Evolutionary conservation across 2,329 filamentous ascomycete species (phyloP).

Genomic region (Neofusicoccum umdonicola): DNA sequence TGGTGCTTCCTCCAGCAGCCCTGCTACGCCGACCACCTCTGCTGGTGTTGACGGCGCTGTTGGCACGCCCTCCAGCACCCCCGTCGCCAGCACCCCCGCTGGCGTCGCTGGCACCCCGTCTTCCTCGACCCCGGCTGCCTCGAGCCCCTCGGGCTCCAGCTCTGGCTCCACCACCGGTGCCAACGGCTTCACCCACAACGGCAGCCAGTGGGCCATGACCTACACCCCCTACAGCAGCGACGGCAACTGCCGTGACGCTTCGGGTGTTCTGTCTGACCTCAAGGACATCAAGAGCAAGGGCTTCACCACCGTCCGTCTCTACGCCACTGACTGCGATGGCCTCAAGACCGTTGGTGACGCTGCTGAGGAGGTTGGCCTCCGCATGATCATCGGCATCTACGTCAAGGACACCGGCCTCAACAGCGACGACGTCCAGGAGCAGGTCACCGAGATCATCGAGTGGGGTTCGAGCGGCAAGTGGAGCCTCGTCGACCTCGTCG

Average conservation of each 20-base stretch:
- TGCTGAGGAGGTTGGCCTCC: conserved; percentile 64
- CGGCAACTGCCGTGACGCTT: conserved; percentile 44
- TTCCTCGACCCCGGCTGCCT: conserved; percentile 11
- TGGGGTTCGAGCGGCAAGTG: conserved; percentile 76
- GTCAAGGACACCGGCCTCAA: conserved; percentile 62
- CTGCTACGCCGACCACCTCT: conserved; percentile 22
- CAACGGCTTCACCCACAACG: conserved; percentile 38
- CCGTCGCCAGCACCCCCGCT: background rate
- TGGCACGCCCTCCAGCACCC: conserved; percentile 12
- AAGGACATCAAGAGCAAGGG: conserved; percentile 43
- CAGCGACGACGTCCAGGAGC: conserved; percentile 60
- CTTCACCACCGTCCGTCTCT: conserved; percentile 72
- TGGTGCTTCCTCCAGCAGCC: background rate
- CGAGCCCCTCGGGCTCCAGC: conserved; percentile 20
- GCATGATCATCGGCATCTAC: conserved; percentile 85
- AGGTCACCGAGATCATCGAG: conserved; percentile 68
- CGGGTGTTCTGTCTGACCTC: conserved; percentile 42
- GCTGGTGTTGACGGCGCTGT: conserved; percentile 10
- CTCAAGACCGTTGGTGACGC: conserved; percentile 73
- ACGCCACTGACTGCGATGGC: conserved; percentile 87
- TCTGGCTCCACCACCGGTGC: conserved; percentile 20
- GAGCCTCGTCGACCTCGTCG: conserved; percentile 73
- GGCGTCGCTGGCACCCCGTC: background rate
- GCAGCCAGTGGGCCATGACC: conserved; percentile 48
- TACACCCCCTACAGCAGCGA: conserved; percentile 47